Evolutionary conservation across 257 asterid genomes (phyloP).

Genomic region (Cruciata laevipes): DNA sequence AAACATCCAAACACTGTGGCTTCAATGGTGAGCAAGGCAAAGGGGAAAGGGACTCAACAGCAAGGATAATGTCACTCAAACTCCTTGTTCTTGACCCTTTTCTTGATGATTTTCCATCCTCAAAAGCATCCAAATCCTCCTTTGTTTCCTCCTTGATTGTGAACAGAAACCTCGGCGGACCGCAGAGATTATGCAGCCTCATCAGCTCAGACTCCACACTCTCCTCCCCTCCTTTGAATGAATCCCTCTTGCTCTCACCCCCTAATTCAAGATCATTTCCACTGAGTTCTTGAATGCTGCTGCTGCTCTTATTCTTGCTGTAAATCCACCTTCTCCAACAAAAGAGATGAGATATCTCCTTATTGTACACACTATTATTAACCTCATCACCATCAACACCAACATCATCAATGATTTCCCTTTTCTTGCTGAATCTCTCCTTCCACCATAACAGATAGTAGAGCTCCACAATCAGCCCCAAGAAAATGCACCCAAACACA

Average conservation of each 20-base stretch:
- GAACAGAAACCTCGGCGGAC: constrained; percentile 92
- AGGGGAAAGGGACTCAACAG: constrained; percentile 46
- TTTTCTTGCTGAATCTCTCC: constrained; percentile 33
- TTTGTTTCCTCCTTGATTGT: constrained; percentile 83
- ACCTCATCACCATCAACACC: not conserved
- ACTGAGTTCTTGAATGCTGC: constrained; percentile 27
- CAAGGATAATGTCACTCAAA: constrained; percentile 50
- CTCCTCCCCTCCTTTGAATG: constrained; percentile 48
- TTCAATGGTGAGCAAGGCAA: constrained; percentile 63
- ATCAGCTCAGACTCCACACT: constrained; percentile 64
- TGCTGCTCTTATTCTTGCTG: constrained; percentile 13
- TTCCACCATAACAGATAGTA: constrained; percentile 72
- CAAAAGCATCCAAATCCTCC: constrained; percentile 77
- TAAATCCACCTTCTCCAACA: constrained; percentile 46
- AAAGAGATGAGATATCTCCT: constrained; percentile 29
- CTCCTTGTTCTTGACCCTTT: constrained; percentile 67
- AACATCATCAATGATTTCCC: constrained; percentile 21
- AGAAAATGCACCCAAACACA: constrained; percentile 53
- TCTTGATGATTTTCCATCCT: constrained; percentile 55
- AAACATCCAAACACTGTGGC: constrained; percentile 37
- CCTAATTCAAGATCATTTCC: constrained; percentile 55
- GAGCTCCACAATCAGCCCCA: constrained; percentile 68
- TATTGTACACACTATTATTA: not conserved
- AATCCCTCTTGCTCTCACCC: constrained; percentile 27
- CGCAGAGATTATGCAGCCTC: constrained; percentile 78